A percentile compares a stretch with the other conserved stretches of the same genome.
Conservation (phyloP, 768 basidiomycete genomes). For the Rhizopogon vinicolor region DNA sequence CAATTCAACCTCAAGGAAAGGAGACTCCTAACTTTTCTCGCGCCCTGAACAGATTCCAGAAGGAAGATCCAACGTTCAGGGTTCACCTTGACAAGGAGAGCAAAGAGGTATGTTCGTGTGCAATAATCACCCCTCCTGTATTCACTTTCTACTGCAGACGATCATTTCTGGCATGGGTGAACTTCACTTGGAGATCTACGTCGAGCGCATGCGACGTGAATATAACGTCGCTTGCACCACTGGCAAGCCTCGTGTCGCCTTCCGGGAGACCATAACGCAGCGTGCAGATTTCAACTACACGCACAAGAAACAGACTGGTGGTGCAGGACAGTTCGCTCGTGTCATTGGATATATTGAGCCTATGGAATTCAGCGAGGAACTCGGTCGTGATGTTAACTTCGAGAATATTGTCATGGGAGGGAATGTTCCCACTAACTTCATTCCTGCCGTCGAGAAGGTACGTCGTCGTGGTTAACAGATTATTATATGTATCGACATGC, state of each 20-base stretch:
- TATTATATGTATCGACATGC: background rate
- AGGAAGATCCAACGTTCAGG: constrained; percentile 98
- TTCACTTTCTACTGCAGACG: constrained; percentile 48
- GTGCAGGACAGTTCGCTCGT: constrained; percentile 94
- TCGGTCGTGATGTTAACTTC: constrained; percentile 80
- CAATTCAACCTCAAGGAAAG: constrained; percentile 86
- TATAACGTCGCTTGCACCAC: constrained; percentile 92
- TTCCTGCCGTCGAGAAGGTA: constrained; percentile 94
- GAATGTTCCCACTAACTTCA: constrained; percentile 85
- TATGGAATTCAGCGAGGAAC: constrained; percentile 68
- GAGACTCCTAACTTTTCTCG: constrained; percentile 97
- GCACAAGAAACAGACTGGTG: constrained; percentile 98
- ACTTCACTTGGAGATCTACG: constrained; percentile 97
- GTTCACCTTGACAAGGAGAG: constrained; percentile 93
- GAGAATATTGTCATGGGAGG: constrained; percentile 89
- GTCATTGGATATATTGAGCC: constrained; percentile 91
- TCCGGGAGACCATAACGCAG: constrained; percentile 89
- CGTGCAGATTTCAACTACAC: constrained; percentile 82
- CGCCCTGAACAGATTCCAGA: constrained; percentile 95
- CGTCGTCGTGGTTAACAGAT: constrained; percentile 8
- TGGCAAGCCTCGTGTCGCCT: constrained; percentile 94
- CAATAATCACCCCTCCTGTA: background rate
- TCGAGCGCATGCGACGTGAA: constrained; percentile 97
- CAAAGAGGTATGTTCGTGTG: constrained; percentile 64
- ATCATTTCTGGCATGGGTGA: constrained; percentile 99